Percentiles rank a stretch among this genome's conserved stretches.
These are phyloP conservation scores for Plasmodium gaboni DNA, from an alignment of 169 alveolate genomes.

Conservation along the genomic window DNA sequence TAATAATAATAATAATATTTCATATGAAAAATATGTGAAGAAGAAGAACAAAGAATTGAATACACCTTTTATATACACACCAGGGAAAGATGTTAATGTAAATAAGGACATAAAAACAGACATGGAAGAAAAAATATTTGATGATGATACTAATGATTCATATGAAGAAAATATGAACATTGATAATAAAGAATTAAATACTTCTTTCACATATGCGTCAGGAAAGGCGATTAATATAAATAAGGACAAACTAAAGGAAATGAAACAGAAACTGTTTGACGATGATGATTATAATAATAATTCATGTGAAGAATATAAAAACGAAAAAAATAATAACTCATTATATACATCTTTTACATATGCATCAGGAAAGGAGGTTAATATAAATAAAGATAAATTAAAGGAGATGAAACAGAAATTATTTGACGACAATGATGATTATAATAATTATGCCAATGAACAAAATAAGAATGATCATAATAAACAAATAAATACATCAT, in stretches of 20 bases:
- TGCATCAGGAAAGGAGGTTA: constrained; percentile 60
- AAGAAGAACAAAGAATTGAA: not conserved
- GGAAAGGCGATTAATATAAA: constrained; percentile 36
- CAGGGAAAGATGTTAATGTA: constrained; percentile 58
- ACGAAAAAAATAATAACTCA: not conserved
- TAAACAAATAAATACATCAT: not conserved
- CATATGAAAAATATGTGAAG: not conserved
- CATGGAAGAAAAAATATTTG: constrained; percentile 32
- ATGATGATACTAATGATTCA: constrained; percentile 26
- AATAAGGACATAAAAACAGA: constrained; percentile 38
- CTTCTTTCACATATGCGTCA: constrained; percentile 38
- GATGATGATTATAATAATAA: constrained; percentile 5
- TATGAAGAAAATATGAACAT: not conserved
- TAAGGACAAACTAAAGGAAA: constrained; percentile 22
- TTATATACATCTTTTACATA: constrained; percentile 6
- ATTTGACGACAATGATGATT: constrained; percentile 13
- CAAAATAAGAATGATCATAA: constrained; percentile 10
- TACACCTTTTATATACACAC: constrained; percentile 45
- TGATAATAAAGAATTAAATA: not conserved
- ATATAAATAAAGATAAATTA: constrained; percentile 27
- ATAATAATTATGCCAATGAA: not conserved
- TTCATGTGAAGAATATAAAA: not conserved
- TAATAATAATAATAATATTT: not conserved
- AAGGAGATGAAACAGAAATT: constrained; percentile 22
- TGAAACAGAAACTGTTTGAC: constrained; percentile 20